Evolutionary conservation across 2,329 filamentous ascomycete genomes (phyloP).

Genomic region (Stagonosporopsis chrysanthemi): DNA sequence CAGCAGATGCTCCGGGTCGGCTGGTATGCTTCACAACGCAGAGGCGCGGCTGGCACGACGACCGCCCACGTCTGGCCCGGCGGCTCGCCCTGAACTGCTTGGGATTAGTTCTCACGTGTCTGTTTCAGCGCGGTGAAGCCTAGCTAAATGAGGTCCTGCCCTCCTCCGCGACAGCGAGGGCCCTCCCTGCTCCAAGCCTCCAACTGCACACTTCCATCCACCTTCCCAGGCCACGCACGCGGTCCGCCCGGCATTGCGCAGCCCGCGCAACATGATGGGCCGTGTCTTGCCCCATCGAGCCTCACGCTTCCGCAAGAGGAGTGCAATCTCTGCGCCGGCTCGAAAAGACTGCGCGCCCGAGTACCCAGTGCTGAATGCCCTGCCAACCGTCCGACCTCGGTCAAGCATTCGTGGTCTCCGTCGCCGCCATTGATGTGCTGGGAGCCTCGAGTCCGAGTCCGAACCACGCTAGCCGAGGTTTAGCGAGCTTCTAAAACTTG

Average conservation of each 20-base stretch:
- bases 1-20: neutral
- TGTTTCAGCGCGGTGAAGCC: slow-evolving; percentile 11
- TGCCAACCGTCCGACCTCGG: slow-evolving; percentile 11
- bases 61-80: slow-evolving; percentile 28
- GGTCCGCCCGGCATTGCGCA: neutral
- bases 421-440: neutral
- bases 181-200: slow-evolving; percentile 14
- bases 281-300: slow-evolving; percentile 9
- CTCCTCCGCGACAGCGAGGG: slow-evolving; percentile 10
- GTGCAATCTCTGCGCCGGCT: slow-evolving; percentile 15
- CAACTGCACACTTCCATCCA: slow-evolving; percentile 11
- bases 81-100: slow-evolving; percentile 31
- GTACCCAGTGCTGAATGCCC: slow-evolving; percentile 2
- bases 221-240: neutral
- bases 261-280: slow-evolving; percentile 2
- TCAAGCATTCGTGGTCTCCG: neutral
- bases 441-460: neutral
- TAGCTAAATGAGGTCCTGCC: slow-evolving; percentile 1
- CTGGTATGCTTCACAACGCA: neutral
- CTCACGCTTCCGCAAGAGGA: slow-evolving; percentile 1
- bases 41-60: slow-evolving; percentile 12
- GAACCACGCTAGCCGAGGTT: neutral
- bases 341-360: slow-evolving; percentile 3
- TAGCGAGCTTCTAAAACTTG: slow-evolving; percentile 8
- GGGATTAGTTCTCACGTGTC: slow-evolving; percentile 25